Evolutionary conservation across 192 early-diverging fungal species (phyloP).

Genomic region (Phlyctochytrium planicorne): DNA sequence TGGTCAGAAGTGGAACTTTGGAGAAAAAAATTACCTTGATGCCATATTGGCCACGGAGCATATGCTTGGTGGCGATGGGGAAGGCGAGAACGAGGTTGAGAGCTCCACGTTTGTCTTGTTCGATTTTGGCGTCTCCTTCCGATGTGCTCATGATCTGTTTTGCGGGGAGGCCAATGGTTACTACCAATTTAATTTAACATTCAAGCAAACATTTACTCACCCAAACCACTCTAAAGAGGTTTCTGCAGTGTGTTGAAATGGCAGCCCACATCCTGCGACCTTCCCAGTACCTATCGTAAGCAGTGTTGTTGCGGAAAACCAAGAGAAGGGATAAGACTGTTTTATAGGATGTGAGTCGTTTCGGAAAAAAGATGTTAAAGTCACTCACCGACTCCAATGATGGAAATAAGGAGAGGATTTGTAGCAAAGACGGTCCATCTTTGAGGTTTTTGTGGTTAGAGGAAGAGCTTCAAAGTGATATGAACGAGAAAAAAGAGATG

Average conservation of each 20-base stretch:
- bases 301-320: slow-evolving; percentile 81
- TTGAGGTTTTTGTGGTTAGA: too few relatives aligned
- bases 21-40: slow-evolving; percentile 15
- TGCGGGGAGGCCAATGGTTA: background rate
- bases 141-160: background rate
- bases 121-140: slow-evolving; percentile 13
- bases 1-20: background rate
- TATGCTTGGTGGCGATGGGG: slow-evolving; percentile 77
- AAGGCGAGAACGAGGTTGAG: slow-evolving; percentile 80
- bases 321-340: slow-evolving; percentile 59
- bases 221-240: slow-evolving; percentile 78
- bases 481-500: background rate
- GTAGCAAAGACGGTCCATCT: slow-evolving; percentile 19
- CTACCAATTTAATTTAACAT: background rate
- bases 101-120: slow-evolving; percentile 57
- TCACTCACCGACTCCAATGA: slow-evolving; percentile 33
- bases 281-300: slow-evolving; percentile 74
- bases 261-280: slow-evolving; percentile 81
- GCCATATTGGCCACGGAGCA: slow-evolving; percentile 74
- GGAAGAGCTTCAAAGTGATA: background rate
- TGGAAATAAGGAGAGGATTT: slow-evolving; percentile 36
- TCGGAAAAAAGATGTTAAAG: background rate
- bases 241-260: slow-evolving; percentile 69
- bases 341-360: background rate
- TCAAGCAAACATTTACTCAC: slow-evolving; percentile 32